Base-by-base conservation (phyloP, 345 rosid species). In the Bretschneidera sinensis region DNA sequence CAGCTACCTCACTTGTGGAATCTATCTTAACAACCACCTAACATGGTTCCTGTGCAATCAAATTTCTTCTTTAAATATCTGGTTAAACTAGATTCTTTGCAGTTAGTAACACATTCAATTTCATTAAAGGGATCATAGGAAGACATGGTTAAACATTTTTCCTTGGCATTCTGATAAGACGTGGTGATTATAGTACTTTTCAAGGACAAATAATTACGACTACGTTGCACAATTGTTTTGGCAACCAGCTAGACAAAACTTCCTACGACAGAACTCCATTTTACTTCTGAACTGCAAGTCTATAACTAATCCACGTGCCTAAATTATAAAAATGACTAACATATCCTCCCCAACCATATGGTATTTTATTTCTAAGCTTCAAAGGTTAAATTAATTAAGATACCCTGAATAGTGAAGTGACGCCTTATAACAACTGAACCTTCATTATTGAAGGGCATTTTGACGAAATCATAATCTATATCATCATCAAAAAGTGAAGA, bases 371-470 rank as follows among this genome's bases (percentile, higher is more conserved):
- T 39, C 15, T 39, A 13, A 39, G 45, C 45, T 39, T 1, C 15
- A 11, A 14, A 39, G 16, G 45, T 39, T 39, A 9, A 11, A 39
- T 39, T 39, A 39, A 39, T 39, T 11, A 5, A 14, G 15, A 7
- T 31, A 39, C 6, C 4, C 4, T 4, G 15, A 39, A 39, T n/a
- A n/a, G n/a, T n/a, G 8, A 39, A 39, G n/a, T 11, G 10, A 39
- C 16, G 9, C 16, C 10, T 7, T 39, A 7, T 14, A 39, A 39
- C 1, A 39, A 39, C 45, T 39, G 45, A 14, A 39, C 11, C 15
- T 39, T 39, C 45, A 39, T 39, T 39, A 59, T 54, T 64, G 52
- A 64, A 54, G 56, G 45, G 63, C 23, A 63, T 54, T 31, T 13
- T 4, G 35, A 39, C 9, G 16, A 39, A 48, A 48, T 48, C 52